Base-by-base conservation (phyloP, 768 basidiomycete genomes). In the Strobilomyces confusus region DNA sequence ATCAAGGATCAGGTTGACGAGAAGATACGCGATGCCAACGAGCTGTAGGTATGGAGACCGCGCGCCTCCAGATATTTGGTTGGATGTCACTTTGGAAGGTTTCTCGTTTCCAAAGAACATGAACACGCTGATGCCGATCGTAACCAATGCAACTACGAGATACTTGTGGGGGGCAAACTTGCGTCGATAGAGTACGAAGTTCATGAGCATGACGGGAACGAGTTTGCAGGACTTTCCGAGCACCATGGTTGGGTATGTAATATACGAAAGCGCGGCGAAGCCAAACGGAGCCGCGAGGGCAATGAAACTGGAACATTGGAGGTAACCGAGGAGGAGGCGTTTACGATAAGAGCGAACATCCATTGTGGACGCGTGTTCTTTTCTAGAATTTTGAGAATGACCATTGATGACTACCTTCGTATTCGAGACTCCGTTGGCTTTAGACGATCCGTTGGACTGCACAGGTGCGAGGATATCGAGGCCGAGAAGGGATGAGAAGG, bases 201-300 rank as follows among this genome's bases (percentile, higher is more conserved):
- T 98, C 88, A 98, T 94, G 70, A 98, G 81, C 83, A 95, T 92
- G 55, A 95, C 97, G 1, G 97, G 97, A 41, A 99, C 92, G 67
- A 99, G 91, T 69, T 98, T 98, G 80, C 97, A 98, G 0, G 95
- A 98, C 71, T 98, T 98, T 48, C 92, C 97, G 58, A 98, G 87
- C 32, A 98, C 95, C 90, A 98, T 95, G 41, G 95, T 93, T 46
- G 97, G 97, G 76, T 98, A 98, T 17, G 93, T 93, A 66, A 99
- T 94, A 73, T 95, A 92, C 23, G 91, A 85, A 40, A 98, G 86
- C 5, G 94, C 85, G 12, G 94, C 89, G 73, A 98, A 98, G 48
- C 95, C 95, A 67, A 98, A 95, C 4, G 95, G 97, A 20, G 93
- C 89, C 2, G 95, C 95, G 36, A 83, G 74, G 37, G 94, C 94